A percentile compares a stretch with the other conserved stretches of the same genome.
Conservation (phyloP, 2,329 filamentous ascomycete species). For the Beauveria australis region DNA sequence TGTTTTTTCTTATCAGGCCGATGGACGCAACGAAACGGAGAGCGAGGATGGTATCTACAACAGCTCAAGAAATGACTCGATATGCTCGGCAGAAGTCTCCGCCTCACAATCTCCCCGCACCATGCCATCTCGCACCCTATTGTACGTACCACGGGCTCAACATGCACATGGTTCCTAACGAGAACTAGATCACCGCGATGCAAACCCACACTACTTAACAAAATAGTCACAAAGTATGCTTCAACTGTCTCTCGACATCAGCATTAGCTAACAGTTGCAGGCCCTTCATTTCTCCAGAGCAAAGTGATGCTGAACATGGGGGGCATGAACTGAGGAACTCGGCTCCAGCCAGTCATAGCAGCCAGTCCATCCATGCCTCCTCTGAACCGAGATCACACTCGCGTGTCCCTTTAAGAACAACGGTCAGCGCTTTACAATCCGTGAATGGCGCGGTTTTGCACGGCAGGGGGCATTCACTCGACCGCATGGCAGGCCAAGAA, state of each 20-base stretch:
- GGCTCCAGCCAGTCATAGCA: slow-evolving; percentile 43
- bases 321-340: slow-evolving; percentile 27
- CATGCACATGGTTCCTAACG: background rate
- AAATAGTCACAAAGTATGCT: background rate
- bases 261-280: slow-evolving; percentile 13
- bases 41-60: background rate
- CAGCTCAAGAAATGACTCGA: slow-evolving; percentile 7
- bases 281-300: slow-evolving; percentile 25
- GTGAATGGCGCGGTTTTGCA: slow-evolving; percentile 16
- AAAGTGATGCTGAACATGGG: slow-evolving; percentile 4
- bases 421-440: slow-evolving; percentile 32
- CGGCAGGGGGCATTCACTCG: background rate
- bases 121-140: background rate
- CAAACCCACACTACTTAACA: background rate
- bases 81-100: slow-evolving; percentile 2
- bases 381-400: slow-evolving; percentile 42
- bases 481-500: background rate
- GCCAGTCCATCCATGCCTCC: slow-evolving; percentile 40
- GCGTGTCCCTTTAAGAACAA: slow-evolving; percentile 46
- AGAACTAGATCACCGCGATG: slow-evolving; percentile 3
- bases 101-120: slow-evolving; percentile 2
- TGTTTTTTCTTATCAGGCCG: background rate
- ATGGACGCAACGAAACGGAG: slow-evolving; percentile 5
- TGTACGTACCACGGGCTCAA: background rate
- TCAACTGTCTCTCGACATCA: background rate